Evolutionary conservation across 208 protist genomes (phyloP), one percentile per base, ranked within the genome.

Genomic region (Trypanosoma rangeli): DNA sequence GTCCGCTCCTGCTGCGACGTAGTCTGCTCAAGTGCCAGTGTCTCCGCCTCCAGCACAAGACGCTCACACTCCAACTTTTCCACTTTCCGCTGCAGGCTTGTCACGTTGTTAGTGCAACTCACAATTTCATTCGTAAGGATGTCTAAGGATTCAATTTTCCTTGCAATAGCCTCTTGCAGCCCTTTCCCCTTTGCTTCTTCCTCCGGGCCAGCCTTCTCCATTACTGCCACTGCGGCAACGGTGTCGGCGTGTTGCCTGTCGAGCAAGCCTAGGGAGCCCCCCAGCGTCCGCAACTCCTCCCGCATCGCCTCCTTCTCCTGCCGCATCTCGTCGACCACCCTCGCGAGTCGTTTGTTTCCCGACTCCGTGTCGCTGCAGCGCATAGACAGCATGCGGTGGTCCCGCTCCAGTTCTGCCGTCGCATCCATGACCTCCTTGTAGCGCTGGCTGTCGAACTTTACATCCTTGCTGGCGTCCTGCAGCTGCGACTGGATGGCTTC

Each of bases 1-100:
- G 76, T 80, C 5, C 76, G 44, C 44, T 80, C 75, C 63, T 78
- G 61, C 33, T 80, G 71, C 54, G 74, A 67, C n/a, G 72, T 78
- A 18, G 63, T 69, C 35, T 78, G 70, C 63, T 78, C 76, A 5
- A 78, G 35, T 9, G 70, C 76, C 16, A 59, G 49, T 26, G 76
- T 80, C 29, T 78, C 76, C 28, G 71, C 53, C 52, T 80, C 76
- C 16, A 80, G 26, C 1, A 71, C 33, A 29, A 80, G 48, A 29
- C 71, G 57, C 28, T 64, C 76, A 42, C 60, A 60, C 5, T 71
- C 76, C 24, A 74, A 59, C 49, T 77, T 73, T 22, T 80, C 75
- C 26, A 64, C 9, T 28, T 44, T 60, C 16, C 56, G 63, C 31
- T 80, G 76, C 12, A 78, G 61, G 7, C 66, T 66, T 31, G 57